Conservation (phyloP, 306 rosid species). For the Vicia villosa region DNA sequence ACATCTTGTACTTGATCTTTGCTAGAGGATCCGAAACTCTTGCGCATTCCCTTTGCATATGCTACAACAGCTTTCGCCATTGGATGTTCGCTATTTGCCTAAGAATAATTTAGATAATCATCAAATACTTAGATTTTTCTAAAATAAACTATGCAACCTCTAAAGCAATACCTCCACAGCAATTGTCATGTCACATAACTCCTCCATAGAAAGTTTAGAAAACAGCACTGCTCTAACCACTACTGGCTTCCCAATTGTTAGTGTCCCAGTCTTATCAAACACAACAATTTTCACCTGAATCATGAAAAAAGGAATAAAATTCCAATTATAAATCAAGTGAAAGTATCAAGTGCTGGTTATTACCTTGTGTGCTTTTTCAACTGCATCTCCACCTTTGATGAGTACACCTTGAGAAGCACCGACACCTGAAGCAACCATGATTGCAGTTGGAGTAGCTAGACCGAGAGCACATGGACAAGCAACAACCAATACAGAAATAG, state of each 20-base stretch:
- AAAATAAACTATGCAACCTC: slow-evolving; percentile 14
- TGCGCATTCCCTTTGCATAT: slow-evolving; percentile 71
- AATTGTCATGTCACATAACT: slow-evolving; percentile 66
- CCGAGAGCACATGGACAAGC: slow-evolving; percentile 99
- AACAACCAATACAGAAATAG: slow-evolving; percentile 87
- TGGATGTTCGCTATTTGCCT: slow-evolving; percentile 90
- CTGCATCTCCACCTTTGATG: slow-evolving; percentile 90
- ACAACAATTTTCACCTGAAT: slow-evolving; percentile 71
- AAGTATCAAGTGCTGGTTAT: neutral
- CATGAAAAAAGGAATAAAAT: neutral
- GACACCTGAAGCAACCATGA: slow-evolving; percentile 92
- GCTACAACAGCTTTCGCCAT: slow-evolving; percentile 78
- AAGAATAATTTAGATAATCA: too few relatives aligned
- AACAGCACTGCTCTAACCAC: slow-evolving; percentile 74
- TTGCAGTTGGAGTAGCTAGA: slow-evolving; percentile 92
- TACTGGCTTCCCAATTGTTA: slow-evolving; percentile 74
- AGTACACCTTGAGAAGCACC: slow-evolving; percentile 98
- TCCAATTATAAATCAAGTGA: neutral
- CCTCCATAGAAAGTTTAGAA: slow-evolving; percentile 70
- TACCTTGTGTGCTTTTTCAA: slow-evolving; percentile 97
- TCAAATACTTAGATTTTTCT: too few relatives aligned
- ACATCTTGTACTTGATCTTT: slow-evolving; percentile 51
- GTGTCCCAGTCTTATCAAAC: slow-evolving; percentile 89
- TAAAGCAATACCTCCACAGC: slow-evolving; percentile 64
- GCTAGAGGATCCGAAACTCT: slow-evolving; percentile 52